Conservation (phyloP, 2,329 filamentous ascomycete species). For the Juglanconis oblonga region DNA sequence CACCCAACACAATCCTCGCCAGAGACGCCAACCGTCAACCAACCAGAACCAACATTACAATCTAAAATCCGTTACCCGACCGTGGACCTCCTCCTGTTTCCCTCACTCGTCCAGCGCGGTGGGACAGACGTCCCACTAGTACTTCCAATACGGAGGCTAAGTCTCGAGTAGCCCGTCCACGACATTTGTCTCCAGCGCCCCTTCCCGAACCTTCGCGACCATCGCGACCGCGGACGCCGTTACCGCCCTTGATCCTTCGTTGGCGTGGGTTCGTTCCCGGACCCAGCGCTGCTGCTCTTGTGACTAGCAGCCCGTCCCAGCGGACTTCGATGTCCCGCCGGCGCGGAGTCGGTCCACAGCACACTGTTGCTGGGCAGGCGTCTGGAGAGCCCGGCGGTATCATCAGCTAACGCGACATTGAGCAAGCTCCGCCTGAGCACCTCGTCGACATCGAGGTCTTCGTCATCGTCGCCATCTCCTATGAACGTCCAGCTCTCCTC, state of each 20-base stretch:
- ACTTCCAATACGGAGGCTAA: background rate
- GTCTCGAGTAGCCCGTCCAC: background rate
- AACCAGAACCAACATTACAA: background rate
- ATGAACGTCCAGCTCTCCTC: constrained; percentile 92
- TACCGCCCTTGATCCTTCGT: constrained; percentile 1
- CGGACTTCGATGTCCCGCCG: constrained; percentile 1
- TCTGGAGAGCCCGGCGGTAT: background rate
- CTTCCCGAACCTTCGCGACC: background rate
- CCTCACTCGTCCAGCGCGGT: background rate
- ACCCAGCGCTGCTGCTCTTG: background rate
- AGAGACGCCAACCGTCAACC: background rate
- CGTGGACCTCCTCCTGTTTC: background rate
- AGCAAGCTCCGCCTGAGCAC: constrained; percentile 9
- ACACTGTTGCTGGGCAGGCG: constrained; percentile 2
- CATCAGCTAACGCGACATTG: background rate
- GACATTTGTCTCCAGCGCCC: background rate
- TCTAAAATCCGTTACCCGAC: background rate
- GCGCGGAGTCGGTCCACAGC: constrained; percentile 1
- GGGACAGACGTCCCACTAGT: background rate
- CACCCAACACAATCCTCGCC: background rate
- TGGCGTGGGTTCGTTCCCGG: background rate
- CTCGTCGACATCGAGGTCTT: constrained; percentile 8
- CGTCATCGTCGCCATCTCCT: constrained; percentile 48
- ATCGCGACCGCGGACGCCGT: background rate
- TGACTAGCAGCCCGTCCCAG: background rate